A percentile compares a stretch with the other conserved stretches of the same genome.
phyloP scores from a whole-genome alignment of 768 basidiomycete genomes.

The Nidularia pulvinata region DNA sequence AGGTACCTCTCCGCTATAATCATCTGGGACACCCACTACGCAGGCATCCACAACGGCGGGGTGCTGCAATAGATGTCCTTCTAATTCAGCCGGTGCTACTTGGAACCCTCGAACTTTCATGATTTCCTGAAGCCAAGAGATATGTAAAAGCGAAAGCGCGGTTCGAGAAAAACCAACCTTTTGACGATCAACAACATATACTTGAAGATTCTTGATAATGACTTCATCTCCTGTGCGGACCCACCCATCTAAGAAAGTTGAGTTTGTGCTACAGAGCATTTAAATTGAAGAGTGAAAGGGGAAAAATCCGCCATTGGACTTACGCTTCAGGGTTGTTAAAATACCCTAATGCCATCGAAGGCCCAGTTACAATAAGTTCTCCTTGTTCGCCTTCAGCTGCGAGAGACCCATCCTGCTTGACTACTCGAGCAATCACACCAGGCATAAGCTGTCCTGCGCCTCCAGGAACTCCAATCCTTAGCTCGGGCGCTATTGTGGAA shows the following conservation, averaged over 20 bases:
- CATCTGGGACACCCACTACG: constrained; percentile 68
- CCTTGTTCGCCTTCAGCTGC: constrained; percentile 61
- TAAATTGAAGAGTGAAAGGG: constrained; percentile 6
- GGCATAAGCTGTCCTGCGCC: constrained; percentile 59
- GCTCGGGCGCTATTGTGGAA: constrained; percentile 39
- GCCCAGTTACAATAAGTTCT: constrained; percentile 59
- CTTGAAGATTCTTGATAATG: constrained; percentile 57
- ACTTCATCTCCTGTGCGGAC: constrained; percentile 76
- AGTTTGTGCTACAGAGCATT: constrained; percentile 47
- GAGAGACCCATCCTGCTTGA: constrained; percentile 56
- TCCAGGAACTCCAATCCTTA: constrained; percentile 47
- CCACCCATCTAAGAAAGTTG: constrained; percentile 67
- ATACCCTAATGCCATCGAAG: constrained; percentile 61
- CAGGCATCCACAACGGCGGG: constrained; percentile 61
- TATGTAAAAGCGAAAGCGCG: not conserved
- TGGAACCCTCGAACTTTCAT: constrained; percentile 64
- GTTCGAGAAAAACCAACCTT: constrained; percentile 44
- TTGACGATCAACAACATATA: constrained; percentile 72
- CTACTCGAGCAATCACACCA: constrained; percentile 53
- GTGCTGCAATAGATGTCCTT: constrained; percentile 63
- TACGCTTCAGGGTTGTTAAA: constrained; percentile 60
- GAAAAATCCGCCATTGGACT: not conserved
- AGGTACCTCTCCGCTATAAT: constrained; percentile 79
- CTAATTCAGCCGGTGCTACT: constrained; percentile 68
- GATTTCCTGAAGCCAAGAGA: constrained; percentile 51